Percentiles rank a stretch among this genome's conserved stretches.
Evolutionary conservation across 2,329 filamentous ascomycete genomes (phyloP).

Genomic region (Ascochyta lentis): DNA sequence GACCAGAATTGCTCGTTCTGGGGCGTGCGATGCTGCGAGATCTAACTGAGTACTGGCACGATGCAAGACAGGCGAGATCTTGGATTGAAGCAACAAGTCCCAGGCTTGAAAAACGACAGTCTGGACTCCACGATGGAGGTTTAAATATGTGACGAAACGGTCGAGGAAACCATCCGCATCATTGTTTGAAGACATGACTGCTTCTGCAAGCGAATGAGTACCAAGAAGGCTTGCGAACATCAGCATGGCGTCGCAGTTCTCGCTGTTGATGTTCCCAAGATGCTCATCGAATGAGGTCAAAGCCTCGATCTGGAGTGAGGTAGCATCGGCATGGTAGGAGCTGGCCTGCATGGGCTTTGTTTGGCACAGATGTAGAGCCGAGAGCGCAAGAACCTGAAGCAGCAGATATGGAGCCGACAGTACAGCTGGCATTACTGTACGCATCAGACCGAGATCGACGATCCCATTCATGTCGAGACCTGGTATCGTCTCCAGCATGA

Average conservation of each 20-base stretch:
- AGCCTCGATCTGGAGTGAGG: constrained; percentile 22
- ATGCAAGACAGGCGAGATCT: constrained; percentile 17
- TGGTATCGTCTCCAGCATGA: constrained; percentile 22
- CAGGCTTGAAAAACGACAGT: constrained; percentile 21
- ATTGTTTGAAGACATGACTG: constrained; percentile 11
- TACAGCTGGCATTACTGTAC: constrained; percentile 16
- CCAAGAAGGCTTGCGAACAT: constrained; percentile 23
- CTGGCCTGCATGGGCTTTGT: constrained; percentile 12
- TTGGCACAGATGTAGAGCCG: constrained; percentile 27
- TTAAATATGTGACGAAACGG: constrained; percentile 24
- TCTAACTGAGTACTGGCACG: constrained; percentile 5
- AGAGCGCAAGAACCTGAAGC: constrained; percentile 24
- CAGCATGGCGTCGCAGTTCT: constrained; percentile 24
- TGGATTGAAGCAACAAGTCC: constrained; percentile 18
- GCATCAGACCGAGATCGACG: constrained; percentile 7
- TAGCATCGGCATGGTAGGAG: constrained; percentile 23
- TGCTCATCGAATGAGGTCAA: constrained; percentile 19
- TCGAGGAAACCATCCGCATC: constrained; percentile 23
- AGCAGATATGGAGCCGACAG: constrained; percentile 25
- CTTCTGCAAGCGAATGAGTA: constrained; percentile 25
- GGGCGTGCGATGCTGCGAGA: constrained; percentile 6
- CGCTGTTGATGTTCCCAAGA: constrained; percentile 9
- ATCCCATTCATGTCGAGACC: constrained; percentile 8
- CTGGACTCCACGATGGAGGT: constrained; percentile 26
- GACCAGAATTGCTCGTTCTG: constrained; percentile 11